Evolutionary conservation across 306 rosid genomes (phyloP).

Genomic region (Gleditsia sinensis): DNA sequence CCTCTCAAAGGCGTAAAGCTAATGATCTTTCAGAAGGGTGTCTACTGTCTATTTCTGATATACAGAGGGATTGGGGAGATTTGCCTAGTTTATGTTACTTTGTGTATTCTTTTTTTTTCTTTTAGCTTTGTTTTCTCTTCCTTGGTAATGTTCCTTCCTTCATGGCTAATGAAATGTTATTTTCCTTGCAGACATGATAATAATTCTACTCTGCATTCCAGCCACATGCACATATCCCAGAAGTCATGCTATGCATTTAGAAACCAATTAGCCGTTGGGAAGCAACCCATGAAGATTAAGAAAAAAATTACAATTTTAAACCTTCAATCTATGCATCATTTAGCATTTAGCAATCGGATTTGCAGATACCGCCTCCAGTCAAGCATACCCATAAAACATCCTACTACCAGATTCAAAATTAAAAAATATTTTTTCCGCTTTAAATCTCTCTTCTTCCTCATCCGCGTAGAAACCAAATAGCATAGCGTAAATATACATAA

Average conservation of each 20-base stretch:
- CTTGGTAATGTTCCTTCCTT: neutral
- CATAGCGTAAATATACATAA: neutral
- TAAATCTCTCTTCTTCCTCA: neutral
- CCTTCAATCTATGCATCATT: neutral
- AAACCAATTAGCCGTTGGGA: conserved; percentile 9
- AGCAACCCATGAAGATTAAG: neutral
- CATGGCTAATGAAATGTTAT: neutral
- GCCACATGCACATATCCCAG: conserved; percentile 12
- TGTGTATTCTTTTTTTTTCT: neutral
- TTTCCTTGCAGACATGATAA: neutral
- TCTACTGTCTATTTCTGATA: neutral
- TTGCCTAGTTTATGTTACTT: neutral
- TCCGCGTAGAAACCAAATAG: neutral
- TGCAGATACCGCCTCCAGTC: conserved; percentile 1
- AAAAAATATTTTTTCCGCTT: neutral
- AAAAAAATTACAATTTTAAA: neutral
- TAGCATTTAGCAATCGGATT: conserved; percentile 20
- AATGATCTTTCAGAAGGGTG: neutral
- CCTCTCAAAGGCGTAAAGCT: neutral
- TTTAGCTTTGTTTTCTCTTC: conserved; percentile 9
- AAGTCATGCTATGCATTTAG: neutral
- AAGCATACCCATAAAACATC: conserved; percentile 25
- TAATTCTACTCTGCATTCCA: neutral
- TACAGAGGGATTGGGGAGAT: neutral
- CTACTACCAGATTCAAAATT: conserved; percentile 3